Evolutionary conservation across 495 filamentous ascomycete species (phyloP), one percentile per base, ranked within the genome.

Genomic region (Friedmanniomyces simplex): DNA sequence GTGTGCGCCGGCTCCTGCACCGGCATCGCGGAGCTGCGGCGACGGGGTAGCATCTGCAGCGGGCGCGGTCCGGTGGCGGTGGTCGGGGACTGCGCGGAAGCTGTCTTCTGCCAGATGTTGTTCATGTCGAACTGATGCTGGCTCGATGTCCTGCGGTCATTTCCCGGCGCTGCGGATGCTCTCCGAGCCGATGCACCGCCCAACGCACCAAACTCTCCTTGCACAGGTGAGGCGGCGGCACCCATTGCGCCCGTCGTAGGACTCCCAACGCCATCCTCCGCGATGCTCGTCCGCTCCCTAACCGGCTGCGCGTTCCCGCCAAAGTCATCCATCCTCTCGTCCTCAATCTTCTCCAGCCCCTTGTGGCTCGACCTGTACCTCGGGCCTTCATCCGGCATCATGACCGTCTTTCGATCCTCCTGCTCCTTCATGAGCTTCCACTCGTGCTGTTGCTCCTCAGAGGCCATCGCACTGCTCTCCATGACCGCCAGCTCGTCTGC

Each of bases 281-380:
- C 57, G 2, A 58, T 43, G 45, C 63, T 61, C 25, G 47, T 48
- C 8, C 61, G 22, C 26, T 63, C 61, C 26, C 61, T 12, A 10
- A 63, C 57, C 3, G 61, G 61, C 22, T 51, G 46, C 18, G 47
- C 60, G 45, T 2, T 59, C 54, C 32, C 50, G 42, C 25, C 42
- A 34, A 52, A 52, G 37, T 37, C 58, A 22, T 18, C 50, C 32
- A 30, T 76, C 68, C 21, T 65, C 64, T 84, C 87, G 32, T 86
- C 83, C 51, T 87, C 89, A 36, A 98, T 79, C 14, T 95, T 57
- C 66, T 98, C 93, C 57, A 96, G 91, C 28, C 93, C 93, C 70
- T 96, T 98, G 68, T 97, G 93, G 1, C 91, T 96, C 61, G 86
- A 83, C 63, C 90, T 80, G 55, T 95, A 86, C 3, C 90, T 82